A percentile compares a stretch with the other conserved stretches of the same genome.
Conservation (phyloP, 139 green algal species). For the Helicosporidium sp. region DNA sequence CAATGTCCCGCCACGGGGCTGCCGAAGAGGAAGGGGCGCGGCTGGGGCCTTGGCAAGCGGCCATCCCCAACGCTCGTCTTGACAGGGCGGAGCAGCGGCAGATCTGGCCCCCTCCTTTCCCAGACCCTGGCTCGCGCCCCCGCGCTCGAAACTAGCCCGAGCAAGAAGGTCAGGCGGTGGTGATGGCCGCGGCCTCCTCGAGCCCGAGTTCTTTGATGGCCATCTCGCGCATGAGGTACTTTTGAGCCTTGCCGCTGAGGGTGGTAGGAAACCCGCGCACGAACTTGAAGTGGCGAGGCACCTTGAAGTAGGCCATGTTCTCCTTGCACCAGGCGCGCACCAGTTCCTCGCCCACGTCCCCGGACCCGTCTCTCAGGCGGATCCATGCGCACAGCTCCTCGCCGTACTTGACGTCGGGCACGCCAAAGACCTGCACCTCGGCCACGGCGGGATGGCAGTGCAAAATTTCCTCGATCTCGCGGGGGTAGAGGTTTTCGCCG, state of each 20-base stretch:
- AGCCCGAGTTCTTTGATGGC: conserved; percentile 1
- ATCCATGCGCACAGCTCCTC: conserved; percentile 21
- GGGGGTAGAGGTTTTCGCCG: conserved; percentile 3
- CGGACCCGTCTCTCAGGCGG: too few species aligned
- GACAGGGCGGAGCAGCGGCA: too few species aligned
- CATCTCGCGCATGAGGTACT: conserved; percentile 4
- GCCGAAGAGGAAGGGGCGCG: too few species aligned
- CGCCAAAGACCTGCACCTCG: conserved; percentile 22
- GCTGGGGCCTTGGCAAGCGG: background rate
- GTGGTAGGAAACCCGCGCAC: conserved; percentile 1
- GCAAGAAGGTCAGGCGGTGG: background rate
- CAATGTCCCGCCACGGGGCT: background rate
- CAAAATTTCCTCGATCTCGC: conserved; percentile 19
- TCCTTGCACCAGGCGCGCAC: too few species aligned
- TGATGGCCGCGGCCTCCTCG: background rate
- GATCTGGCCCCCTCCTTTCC: too few species aligned
- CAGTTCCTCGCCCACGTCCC: too few species aligned
- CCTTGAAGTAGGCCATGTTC: background rate
- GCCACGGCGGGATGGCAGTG: conserved; percentile 6
- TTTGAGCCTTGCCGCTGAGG: conserved; percentile 5
- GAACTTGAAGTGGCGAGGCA: conserved; percentile 5
- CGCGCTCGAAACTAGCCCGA: conserved; percentile 1
- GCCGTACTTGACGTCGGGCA: conserved; percentile 9
- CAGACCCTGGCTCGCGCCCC: too few species aligned
- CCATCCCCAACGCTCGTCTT: too few species aligned